These are phyloP conservation scores for Penicillium sumatraense DNA, from an alignment of 2,329 filamentous ascomycete genomes.

Conservation along the genomic window DNA sequence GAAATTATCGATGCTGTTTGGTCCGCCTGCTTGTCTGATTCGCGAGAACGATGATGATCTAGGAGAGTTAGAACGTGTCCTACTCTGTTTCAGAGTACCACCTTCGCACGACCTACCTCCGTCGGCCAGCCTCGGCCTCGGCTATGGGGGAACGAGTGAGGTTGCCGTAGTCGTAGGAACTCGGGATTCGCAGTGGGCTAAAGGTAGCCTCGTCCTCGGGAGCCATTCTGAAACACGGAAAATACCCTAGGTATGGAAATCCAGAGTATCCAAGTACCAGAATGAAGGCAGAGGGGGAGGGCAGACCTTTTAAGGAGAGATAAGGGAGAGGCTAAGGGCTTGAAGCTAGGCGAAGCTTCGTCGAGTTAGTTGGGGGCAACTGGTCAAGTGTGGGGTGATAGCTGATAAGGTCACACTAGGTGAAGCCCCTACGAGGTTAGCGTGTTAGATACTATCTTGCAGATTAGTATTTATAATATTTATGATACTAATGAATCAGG, in stretches of 20 bases:
- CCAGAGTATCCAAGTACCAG: too few relatives aligned
- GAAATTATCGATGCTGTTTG: slow-evolving; percentile 94
- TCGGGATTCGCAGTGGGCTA: slow-evolving; percentile 15
- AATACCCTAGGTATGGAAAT: too few relatives aligned
- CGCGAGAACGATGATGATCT: slow-evolving; percentile 51
- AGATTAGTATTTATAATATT: too few relatives aligned
- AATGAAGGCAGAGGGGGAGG: background rate
- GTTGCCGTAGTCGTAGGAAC: slow-evolving; percentile 22
- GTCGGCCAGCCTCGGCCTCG: slow-evolving; percentile 22
- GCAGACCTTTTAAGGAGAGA: background rate
- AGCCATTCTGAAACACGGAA: too few relatives aligned
- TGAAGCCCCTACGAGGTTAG: too few relatives aligned
- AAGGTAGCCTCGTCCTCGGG: slow-evolving; percentile 10
- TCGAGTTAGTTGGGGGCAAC: too few relatives aligned
- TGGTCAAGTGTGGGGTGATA: background rate
- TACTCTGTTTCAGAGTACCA: background rate
- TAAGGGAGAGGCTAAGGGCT: background rate
- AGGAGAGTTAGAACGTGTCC: slow-evolving; percentile 15
- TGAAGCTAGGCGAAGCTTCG: background rate
- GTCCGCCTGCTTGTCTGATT: slow-evolving; percentile 73
- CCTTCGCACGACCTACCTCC: slow-evolving; percentile 11
- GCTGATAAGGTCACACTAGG: background rate
- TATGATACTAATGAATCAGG: too few relatives aligned
- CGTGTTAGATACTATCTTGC: too few relatives aligned
- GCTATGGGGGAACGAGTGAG: slow-evolving; percentile 13